Percentiles rank a stretch among this genome's conserved stretches.
Conservation (phyloP, 1,139 yeast species). For the Suhomyces coccinellae region DNA sequence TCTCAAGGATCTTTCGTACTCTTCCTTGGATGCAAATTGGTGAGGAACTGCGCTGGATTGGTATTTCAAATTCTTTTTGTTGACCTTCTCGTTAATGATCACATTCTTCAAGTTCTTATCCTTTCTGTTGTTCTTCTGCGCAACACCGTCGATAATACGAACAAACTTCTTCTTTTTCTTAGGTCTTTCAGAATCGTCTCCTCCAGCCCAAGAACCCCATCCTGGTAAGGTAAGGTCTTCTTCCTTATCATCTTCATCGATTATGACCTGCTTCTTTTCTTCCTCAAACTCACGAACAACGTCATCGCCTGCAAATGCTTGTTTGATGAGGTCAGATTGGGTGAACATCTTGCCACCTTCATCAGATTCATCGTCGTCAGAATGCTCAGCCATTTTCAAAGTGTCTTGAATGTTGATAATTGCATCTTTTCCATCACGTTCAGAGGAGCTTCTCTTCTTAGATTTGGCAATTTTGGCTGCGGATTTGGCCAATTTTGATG, state of each 20-base stretch:
- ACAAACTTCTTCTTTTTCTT: slow-evolving; percentile 62
- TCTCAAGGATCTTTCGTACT: slow-evolving; percentile 88
- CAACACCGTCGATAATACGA: slow-evolving; percentile 72
- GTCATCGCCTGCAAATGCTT: slow-evolving; percentile 98
- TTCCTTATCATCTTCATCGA: slow-evolving; percentile 84
- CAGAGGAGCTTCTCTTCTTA: slow-evolving; percentile 38
- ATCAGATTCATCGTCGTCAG: slow-evolving; percentile 37
- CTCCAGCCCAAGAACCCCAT: slow-evolving; percentile 89
- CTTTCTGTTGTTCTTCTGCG: slow-evolving; percentile 65
- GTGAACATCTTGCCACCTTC: slow-evolving; percentile 52
- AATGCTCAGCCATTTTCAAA: slow-evolving; percentile 33
- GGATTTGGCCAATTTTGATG: slow-evolving; percentile 55
- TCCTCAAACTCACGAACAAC: slow-evolving; percentile 75
- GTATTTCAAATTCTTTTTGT: slow-evolving; percentile 81
- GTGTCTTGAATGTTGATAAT: slow-evolving; percentile 53
- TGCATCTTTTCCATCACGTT: slow-evolving; percentile 32
- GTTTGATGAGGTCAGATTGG: slow-evolving; percentile 78
- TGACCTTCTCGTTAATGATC: slow-evolving; percentile 83
- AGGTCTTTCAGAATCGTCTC: slow-evolving; percentile 36
- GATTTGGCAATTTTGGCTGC: slow-evolving; percentile 54
- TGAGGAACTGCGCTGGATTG: slow-evolving; percentile 87
- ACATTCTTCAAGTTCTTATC: slow-evolving; percentile 79
- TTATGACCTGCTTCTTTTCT: slow-evolving; percentile 66
- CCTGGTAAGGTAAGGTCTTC: slow-evolving; percentile 89
- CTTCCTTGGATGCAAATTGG: slow-evolving; percentile 91